Conservation (phyloP, 2,329 filamentous ascomycete species). For the Colletotrichum tropicale region DNA sequence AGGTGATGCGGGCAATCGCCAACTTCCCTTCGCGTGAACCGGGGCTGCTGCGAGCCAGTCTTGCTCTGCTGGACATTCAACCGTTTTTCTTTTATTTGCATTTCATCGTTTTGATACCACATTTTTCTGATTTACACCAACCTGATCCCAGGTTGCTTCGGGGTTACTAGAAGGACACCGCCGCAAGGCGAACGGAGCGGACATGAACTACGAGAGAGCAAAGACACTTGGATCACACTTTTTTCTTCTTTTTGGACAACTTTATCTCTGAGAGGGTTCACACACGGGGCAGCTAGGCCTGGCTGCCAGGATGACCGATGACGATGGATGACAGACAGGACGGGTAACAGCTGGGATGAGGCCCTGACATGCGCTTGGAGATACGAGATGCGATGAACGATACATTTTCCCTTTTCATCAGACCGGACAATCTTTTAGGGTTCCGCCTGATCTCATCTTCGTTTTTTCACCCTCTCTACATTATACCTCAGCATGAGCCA, state of each 20-base stretch:
- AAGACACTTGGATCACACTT: constrained; percentile 21
- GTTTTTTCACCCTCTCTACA: background rate
- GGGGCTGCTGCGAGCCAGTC: constrained; percentile 13
- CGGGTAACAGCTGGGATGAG: constrained; percentile 24
- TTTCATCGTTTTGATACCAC: constrained; percentile 25
- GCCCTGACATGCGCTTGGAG: constrained; percentile 6
- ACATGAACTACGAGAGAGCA: constrained; percentile 20
- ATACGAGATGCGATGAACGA: constrained; percentile 18
- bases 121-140: constrained; percentile 29
- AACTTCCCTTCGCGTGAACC: constrained; percentile 19
- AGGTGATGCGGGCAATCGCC: constrained; percentile 42
- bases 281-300: constrained; percentile 17
- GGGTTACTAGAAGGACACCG: constrained; percentile 24
- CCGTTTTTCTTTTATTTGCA: constrained; percentile 21
- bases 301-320: constrained; percentile 21
- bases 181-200: constrained; percentile 41
- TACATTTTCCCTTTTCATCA: background rate
- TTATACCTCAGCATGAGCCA: constrained; percentile 18
- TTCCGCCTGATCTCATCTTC: background rate
- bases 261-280: background rate
- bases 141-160: constrained; percentile 9
- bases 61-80: background rate
- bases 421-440: background rate
- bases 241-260: constrained; percentile 3
- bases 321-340: constrained; percentile 16